Conservation (phyloP, 176 grass and related monocot species). For the Ensete ventricosum region DNA sequence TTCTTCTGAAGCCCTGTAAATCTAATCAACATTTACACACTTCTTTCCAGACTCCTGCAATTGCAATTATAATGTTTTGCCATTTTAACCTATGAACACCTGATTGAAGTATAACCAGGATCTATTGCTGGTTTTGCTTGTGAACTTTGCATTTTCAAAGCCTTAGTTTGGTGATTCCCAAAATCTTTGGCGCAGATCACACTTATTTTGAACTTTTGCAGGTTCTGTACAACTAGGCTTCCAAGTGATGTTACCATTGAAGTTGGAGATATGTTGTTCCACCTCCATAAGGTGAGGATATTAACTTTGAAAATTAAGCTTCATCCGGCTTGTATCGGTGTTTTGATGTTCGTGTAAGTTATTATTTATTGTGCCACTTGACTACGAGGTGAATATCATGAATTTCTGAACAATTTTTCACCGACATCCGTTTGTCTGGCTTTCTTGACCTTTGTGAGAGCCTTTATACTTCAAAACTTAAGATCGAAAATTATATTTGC, state of each 20-base stretch:
- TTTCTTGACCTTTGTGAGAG: background rate
- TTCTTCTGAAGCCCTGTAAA: too few species aligned
- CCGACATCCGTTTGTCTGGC: background rate
- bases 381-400: background rate
- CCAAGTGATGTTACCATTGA: slow-evolving; percentile 14
- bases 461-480: too few species aligned
- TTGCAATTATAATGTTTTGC: too few species aligned
- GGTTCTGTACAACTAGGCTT: slow-evolving; percentile 13
- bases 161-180: background rate
- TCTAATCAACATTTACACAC: too few species aligned
- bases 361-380: background rate
- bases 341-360: background rate
- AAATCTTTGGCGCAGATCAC: background rate
- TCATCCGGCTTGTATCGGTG: background rate
- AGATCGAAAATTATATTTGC: too few species aligned
- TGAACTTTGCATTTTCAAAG: background rate
- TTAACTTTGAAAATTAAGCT: background rate
- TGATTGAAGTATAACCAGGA: background rate
- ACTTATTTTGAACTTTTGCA: background rate
- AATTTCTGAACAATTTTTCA: background rate
- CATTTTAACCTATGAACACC: too few species aligned
- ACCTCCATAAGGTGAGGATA: slow-evolving; percentile 13
- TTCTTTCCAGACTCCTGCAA: too few species aligned
- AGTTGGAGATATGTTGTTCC: slow-evolving; percentile 9
- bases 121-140: background rate